Evolutionary conservation across 257 asterid genomes (phyloP), one percentile per base, ranked within the genome.

Genomic region (Solanum corneliomulleri): DNA sequence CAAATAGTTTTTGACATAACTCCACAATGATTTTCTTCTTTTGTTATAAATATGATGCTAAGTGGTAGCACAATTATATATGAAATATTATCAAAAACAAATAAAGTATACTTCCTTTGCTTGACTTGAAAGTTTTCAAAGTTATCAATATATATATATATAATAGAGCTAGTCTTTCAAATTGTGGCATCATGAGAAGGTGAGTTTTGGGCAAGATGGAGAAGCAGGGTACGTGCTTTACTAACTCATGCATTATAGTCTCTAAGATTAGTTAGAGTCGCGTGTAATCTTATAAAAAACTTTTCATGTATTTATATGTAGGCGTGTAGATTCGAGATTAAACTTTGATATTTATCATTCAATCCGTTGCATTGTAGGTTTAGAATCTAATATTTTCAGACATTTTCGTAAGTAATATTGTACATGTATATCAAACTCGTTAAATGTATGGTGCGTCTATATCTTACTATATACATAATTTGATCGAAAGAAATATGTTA

Each of bases 151-250:
- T 35, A 31, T 84, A 60, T 27, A 86, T 84, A 60, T 29, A 42
- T 49, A 86, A 27, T 62, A 45, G 60, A 15, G 60, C 47, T 31
- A 69, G 82, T 14, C n/a, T 18, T 52, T 13, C 45, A 70, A 39
- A 85, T 23, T 71, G 62, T 68, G 27, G 25, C 23, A 82, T 25
- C 23, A 82, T 33, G 44, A 87, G 88, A 91, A 90, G 98, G 92
- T 90, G 94, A 90, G 96, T 88, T 96, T 58, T 85, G 96, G 93
- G 89, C 98, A 90, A 83, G 99, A 95, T 96, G 99, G 99, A 96
- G 99, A 96, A 96, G 99, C 99, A 96, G 99, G 99, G 98, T 98
- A 96, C 98, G 98, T 96, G 99, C 98, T 93, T 91, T 93, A 90
- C 95, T 92, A 92, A 90, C 98, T 92, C 94, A 71, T 83, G 72